These are phyloP conservation scores for Candida oleophila DNA, from an alignment of 805 yeast species.

Conservation along the genomic window DNA sequence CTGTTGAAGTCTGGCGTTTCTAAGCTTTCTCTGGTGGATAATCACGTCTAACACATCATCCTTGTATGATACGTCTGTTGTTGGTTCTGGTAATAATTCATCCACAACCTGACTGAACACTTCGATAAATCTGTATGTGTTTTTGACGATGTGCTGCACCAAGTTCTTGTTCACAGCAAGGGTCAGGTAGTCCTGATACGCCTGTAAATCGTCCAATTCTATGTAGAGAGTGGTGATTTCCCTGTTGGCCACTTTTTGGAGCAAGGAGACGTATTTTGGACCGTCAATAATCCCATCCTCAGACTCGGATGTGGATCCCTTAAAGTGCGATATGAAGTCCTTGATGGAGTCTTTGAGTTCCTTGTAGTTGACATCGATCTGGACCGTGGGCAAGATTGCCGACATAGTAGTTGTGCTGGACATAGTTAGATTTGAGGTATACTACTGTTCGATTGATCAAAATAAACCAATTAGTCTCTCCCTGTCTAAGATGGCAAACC, in stretches of 20 bases:
- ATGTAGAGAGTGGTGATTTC: slow-evolving; percentile 65
- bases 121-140: slow-evolving; percentile 78
- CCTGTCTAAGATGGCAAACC: too few species aligned
- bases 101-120: slow-evolving; percentile 75
- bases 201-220: slow-evolving; percentile 81
- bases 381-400: slow-evolving; percentile 58
- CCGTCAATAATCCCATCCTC: slow-evolving; percentile 19
- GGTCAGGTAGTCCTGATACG: slow-evolving; percentile 54
- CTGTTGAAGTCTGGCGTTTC: slow-evolving; percentile 71
- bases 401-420: slow-evolving; percentile 15
- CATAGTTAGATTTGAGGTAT: too few species aligned
- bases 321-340: slow-evolving; percentile 70
- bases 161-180: slow-evolving; percentile 22
- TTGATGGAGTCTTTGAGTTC: slow-evolving; percentile 56
- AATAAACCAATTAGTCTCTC: too few species aligned
- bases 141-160: slow-evolving; percentile 61
- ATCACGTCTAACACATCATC: slow-evolving; percentile 94
- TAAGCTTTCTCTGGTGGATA: slow-evolving; percentile 80
- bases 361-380: slow-evolving; percentile 70
- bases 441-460: too few species aligned
- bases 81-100: slow-evolving; percentile 82
- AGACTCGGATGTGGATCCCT: slow-evolving; percentile 30
- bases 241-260: slow-evolving; percentile 84
- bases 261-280: slow-evolving; percentile 71
- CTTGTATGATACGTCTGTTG: slow-evolving; percentile 70